phyloP scores from a whole-genome alignment of 2,329 filamentous ascomycete species.

The Aspergillus carbonarius region DNA sequence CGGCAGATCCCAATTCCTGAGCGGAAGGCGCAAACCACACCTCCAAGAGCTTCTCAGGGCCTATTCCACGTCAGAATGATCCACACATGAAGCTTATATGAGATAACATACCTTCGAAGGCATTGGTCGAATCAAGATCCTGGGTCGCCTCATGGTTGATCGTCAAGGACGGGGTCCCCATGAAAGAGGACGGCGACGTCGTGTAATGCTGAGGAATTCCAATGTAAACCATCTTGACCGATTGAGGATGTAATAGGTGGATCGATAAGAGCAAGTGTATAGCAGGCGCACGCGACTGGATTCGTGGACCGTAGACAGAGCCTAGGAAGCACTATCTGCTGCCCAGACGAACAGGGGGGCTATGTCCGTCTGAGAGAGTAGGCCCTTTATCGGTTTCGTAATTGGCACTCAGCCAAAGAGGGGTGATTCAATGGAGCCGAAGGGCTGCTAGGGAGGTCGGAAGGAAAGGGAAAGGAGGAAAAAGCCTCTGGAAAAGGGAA shows the following conservation, averaged over 20 bases:
- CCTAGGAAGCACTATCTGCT: constrained; percentile 91
- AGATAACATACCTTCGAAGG: constrained; percentile 75
- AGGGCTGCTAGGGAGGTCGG: constrained; percentile 78
- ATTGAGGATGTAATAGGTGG: constrained; percentile 12
- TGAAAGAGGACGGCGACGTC: constrained; percentile 72
- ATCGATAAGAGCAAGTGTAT: constrained; percentile 6
- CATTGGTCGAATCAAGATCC: constrained; percentile 91
- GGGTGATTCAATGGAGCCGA: constrained; percentile 54
- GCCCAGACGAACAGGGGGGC: constrained; percentile 87
- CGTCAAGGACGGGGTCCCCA: constrained; percentile 83
- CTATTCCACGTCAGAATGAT: constrained; percentile 43
- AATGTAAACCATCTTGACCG: constrained; percentile 77
- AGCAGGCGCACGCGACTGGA: constrained; percentile 14
- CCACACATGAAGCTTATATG: background rate
- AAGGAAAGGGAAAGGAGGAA: constrained; percentile 73
- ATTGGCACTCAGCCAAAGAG: constrained; percentile 78
- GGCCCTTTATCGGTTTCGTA: constrained; percentile 74
- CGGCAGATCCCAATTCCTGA: constrained; percentile 64
- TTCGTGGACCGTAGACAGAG: constrained; percentile 30
- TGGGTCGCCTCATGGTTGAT: constrained; percentile 95
- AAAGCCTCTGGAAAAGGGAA: constrained; percentile 81
- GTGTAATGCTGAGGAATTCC: constrained; percentile 79
- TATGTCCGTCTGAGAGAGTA: constrained; percentile 93
- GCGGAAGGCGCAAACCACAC: constrained; percentile 93
- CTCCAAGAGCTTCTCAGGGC: constrained; percentile 95